Evolutionary conservation across 2,329 filamentous ascomycete genomes (phyloP).

Genomic region (Pseudogymnoascus sp.): DNA sequence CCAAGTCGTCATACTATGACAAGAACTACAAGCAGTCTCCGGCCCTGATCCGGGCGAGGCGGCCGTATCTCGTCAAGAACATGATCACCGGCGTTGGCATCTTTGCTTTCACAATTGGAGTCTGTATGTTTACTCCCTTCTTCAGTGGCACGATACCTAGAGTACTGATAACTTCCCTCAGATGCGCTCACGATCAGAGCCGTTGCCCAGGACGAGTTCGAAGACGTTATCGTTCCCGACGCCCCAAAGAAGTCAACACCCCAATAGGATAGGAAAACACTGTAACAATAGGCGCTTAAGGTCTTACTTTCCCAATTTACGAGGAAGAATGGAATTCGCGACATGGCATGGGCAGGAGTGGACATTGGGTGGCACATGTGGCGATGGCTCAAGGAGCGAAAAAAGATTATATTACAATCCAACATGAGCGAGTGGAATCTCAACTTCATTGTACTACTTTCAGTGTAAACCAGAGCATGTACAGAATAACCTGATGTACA

Average conservation of each 20-base stretch:
- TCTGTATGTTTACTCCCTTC: conserved; percentile 59
- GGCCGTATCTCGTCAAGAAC: conserved; percentile 89
- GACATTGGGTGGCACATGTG: neutral
- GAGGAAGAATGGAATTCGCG: neutral
- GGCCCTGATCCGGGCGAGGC: conserved; percentile 81
- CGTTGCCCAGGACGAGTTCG: conserved; percentile 93
- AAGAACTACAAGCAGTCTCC: conserved; percentile 75
- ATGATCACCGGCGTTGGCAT: conserved; percentile 70
- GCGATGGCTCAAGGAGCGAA: neutral
- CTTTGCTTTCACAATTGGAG: conserved; percentile 64
- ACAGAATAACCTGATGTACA: conserved; percentile 6
- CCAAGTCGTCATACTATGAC: conserved; percentile 83
- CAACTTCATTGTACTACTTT: conserved; percentile 6
- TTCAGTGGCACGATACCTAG: neutral
- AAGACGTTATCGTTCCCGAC: conserved; percentile 85
- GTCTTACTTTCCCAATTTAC: neutral
- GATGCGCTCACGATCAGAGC: conserved; percentile 68
- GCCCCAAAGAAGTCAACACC: conserved; percentile 19
- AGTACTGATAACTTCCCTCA: conserved; percentile 29
- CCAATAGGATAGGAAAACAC: conserved; percentile 3
- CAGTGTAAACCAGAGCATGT: conserved; percentile 4
- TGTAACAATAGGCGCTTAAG: conserved; percentile 1
- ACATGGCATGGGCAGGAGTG: neutral
- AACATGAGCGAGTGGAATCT: neutral
- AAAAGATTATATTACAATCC: neutral